A percentile compares a stretch with the other conserved stretches of the same genome.
Evolutionary conservation across 495 filamentous ascomycete genomes (phyloP).

Genomic region (Ramalina intermedia): DNA sequence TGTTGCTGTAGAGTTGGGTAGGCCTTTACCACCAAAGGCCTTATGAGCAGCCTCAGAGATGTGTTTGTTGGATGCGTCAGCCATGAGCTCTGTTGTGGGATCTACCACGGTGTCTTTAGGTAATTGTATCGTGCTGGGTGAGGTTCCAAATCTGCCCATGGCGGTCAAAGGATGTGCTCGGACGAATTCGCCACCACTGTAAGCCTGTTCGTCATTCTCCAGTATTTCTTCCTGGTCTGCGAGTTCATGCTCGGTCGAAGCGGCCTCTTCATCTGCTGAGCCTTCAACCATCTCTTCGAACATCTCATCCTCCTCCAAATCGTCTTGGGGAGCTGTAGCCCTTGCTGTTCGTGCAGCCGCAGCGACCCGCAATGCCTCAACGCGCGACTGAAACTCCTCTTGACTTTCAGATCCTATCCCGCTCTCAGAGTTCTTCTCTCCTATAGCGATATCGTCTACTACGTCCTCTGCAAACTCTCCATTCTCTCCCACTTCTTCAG

Average conservation of each 20-base stretch:
- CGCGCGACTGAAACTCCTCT: not conserved
- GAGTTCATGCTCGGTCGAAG: not conserved
- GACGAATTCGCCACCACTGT: conserved; percentile 18
- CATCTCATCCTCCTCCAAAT: not conserved
- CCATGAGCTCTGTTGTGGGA: conserved; percentile 51
- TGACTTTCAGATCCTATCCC: conserved; percentile 7
- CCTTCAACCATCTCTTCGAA: not conserved
- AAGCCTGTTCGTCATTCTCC: conserved; percentile 3
- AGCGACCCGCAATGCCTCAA: not conserved
- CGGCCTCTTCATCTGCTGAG: not conserved
- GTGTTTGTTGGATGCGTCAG: conserved; percentile 55
- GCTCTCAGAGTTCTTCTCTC: conserved; percentile 32
- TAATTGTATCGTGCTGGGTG: conserved; percentile 54
- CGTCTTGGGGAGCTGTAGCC: not conserved
- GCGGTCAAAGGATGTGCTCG: conserved; percentile 53
- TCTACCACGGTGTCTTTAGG: conserved; percentile 51
- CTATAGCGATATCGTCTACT: conserved; percentile 6
- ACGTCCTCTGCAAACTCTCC: conserved; percentile 5
- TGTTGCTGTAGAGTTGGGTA: conserved; percentile 60
- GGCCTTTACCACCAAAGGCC: conserved; percentile 54
- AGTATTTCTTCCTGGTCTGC: not conserved
- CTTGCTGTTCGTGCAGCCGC: not conserved
- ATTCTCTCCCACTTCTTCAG: not conserved
- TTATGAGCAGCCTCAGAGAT: conserved; percentile 51
- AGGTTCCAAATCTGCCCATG: conserved; percentile 47